Percentiles rank a stretch among this genome's conserved stretches.
These are phyloP conservation scores for Heliamphora exappendiculata DNA, from an alignment of 148 eudicot species.

Conservation along the genomic window DNA sequence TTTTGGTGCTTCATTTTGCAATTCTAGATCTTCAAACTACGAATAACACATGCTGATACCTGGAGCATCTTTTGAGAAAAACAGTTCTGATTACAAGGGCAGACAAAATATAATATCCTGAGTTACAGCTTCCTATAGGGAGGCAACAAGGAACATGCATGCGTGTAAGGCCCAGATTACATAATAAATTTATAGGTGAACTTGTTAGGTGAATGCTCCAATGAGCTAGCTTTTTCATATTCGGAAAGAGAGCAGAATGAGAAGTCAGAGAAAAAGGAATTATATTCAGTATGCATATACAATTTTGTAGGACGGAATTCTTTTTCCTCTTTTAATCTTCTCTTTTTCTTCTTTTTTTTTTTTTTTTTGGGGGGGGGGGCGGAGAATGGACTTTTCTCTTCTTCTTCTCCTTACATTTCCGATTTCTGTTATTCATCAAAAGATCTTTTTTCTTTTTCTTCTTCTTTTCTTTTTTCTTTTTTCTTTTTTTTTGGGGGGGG, in stretches of 20 bases:
- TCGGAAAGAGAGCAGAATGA: not conserved
- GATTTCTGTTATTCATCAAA: no score
- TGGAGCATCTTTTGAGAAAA: no score
- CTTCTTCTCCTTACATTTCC: no score
- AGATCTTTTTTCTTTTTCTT: not conserved
- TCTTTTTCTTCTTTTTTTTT: no score
- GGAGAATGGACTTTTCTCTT: no score
- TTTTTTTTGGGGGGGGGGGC: no score
- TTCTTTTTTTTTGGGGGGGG: not conserved
- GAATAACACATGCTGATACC: not conserved
- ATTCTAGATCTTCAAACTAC: not conserved
- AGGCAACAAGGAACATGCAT: not conserved
- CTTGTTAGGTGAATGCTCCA: not conserved
- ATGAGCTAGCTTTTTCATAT: no score
- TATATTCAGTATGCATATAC: no score
- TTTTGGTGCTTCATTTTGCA: not conserved
- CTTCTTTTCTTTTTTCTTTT: not conserved
- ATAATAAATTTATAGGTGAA: not conserved
- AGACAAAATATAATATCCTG: not conserved
- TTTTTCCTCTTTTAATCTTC: no score
- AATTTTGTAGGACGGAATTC: no score
- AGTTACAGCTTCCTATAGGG: not conserved
- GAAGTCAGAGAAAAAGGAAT: not conserved
- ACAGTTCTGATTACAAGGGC: not conserved
- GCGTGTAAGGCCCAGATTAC: not conserved